Base-by-base conservation (phyloP, 345 rosid genomes). In the Raphanus sativus region DNA sequence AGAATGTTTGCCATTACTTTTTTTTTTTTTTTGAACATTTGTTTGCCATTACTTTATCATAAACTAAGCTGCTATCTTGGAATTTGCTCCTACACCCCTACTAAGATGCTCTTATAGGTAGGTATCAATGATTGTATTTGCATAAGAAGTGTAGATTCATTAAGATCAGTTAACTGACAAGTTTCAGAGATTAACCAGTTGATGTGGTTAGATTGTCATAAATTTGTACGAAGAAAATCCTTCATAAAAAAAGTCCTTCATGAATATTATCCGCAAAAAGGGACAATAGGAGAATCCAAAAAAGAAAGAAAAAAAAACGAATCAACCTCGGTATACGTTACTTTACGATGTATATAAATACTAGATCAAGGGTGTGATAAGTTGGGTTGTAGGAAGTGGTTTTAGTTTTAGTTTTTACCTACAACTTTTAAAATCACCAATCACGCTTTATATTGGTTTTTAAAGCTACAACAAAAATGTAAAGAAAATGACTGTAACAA, bases 71-170 rank as follows among this genome's bases (percentile, higher is more conserved):
- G 15, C 64, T 73, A 60, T 50, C 70, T 73, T 73, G 82, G 70
- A 79, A 29, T 73, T 52, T 67, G 74, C 78, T 67, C 74, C 59
- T 62, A 67, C 45, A 70, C 78, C 62, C 74, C 59, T 62, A 67
- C 45, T 62, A 67, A 73, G 78, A 79, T 73, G 77, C 77, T 78
- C 63, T 78, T 62, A 28, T 48, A 45, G 73, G 72, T 60, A 66
- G 69, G 77, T 67, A 66, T 72, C 17, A 50, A 72, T 66, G 50
- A 73, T 8, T 67, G 65, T 67, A 45, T 72, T 48, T 15, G 42
- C 67, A 12, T 56, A 12, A 11, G 13, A 12, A 30, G 10, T 17
- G 17, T 32, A 6, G 24, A 3, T 52, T 48, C 21, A 4, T 59
- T 10, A 62, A 36, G 66, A 52, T 52, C 59, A 16, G 25, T 52